A percentile compares a stretch with the other conserved stretches of the same genome.
phyloP scores from a whole-genome alignment of 108 stramenopile species.

The Skeletonema menzelii region DNA sequence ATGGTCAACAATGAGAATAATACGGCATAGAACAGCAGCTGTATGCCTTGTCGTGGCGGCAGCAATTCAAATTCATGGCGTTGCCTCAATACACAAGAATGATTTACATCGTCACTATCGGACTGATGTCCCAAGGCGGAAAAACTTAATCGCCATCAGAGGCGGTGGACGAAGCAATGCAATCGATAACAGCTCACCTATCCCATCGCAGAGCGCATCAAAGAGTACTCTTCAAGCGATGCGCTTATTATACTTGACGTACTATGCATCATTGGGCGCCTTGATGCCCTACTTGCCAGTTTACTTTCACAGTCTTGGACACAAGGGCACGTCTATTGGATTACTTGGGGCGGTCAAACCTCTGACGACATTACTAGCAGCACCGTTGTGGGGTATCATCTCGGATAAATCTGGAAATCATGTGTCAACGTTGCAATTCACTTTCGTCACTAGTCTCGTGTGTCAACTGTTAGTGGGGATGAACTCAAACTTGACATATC shows the following conservation, averaged over 20 bases:
- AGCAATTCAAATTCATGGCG: background rate
- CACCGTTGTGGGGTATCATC: constrained; percentile 93
- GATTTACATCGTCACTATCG: background rate
- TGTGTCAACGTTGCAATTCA: constrained; percentile 80
- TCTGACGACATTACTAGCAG: constrained; percentile 90
- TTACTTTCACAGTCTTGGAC: constrained; percentile 92
- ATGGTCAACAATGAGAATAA: background rate
- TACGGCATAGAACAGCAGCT: background rate
- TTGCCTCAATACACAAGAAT: background rate
- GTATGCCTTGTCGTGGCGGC: background rate
- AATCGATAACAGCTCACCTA: background rate
- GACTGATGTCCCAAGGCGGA: background rate
- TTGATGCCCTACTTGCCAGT: constrained; percentile 95
- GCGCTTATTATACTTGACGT: constrained; percentile 84
- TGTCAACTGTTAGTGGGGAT: constrained; percentile 71
- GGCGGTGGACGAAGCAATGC: background rate
- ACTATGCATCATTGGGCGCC: constrained; percentile 89
- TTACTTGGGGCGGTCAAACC: constrained; percentile 93
- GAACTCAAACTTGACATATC: constrained; percentile 59
- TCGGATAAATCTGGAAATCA: constrained; percentile 78
- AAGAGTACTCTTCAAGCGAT: constrained; percentile 57
- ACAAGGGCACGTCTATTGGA: constrained; percentile 85
- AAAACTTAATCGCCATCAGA: background rate
- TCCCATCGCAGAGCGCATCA: background rate
- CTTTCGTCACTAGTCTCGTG: constrained; percentile 83